phyloP scores from a whole-genome alignment of 768 basidiomycete species.

The Leccinellum albellum region DNA sequence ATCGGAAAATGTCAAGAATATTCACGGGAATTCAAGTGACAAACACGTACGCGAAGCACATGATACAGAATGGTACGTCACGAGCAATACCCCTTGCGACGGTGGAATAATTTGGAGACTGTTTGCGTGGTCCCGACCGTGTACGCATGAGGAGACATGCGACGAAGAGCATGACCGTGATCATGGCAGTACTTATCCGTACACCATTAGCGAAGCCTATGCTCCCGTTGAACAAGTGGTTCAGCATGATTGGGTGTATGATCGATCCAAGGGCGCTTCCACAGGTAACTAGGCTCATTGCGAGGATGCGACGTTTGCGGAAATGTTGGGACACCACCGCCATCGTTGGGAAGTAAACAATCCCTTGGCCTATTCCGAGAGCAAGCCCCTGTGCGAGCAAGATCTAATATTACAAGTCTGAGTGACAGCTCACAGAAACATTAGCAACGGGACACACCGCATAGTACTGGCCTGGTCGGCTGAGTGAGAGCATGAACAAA shows the following conservation, averaged over 20 bases:
- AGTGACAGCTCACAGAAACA: background rate
- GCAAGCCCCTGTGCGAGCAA: background rate
- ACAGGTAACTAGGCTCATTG: background rate
- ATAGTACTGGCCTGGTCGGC: background rate
- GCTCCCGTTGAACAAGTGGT: background rate
- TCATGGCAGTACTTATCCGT: background rate
- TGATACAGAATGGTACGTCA: background rate
- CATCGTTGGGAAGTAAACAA: background rate
- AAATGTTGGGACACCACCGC: background rate
- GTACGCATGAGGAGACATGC: background rate
- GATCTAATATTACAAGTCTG: background rate
- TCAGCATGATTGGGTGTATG: background rate
- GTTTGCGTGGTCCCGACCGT: background rate
- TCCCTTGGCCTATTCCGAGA: background rate
- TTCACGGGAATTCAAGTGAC: background rate
- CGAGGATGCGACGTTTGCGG: background rate
- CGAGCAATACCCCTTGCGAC: background rate
- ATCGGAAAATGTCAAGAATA: background rate
- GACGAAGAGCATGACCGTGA: background rate
- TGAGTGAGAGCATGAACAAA: background rate
- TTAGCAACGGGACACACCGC: background rate
- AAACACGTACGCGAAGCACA: background rate
- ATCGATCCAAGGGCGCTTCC: background rate
- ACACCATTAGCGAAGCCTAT: background rate
- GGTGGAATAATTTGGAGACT: background rate